Evolutionary conservation across 352 stramenopile genomes (phyloP), one percentile per base, ranked within the genome.

Genomic region (Phytophthora chlamydospora): DNA sequence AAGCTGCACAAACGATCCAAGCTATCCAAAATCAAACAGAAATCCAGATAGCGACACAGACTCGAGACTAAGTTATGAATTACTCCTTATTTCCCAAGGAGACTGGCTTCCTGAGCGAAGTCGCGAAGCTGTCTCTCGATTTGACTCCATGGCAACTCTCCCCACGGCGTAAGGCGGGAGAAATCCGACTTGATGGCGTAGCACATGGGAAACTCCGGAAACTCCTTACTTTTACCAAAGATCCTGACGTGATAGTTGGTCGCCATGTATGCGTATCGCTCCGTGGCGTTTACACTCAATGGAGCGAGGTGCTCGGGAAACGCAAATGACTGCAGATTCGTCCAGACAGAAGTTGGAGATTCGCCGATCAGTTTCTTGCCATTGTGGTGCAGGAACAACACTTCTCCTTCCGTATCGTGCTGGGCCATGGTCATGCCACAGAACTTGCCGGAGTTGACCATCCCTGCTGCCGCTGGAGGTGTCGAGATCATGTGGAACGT

Each of bases 281-380:
- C 24, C 24, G 24, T 29, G 24, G 4, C 4, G 24, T 29, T 29
- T 6, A 3, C 24, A 29, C 24, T 29, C 4, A 29, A 6, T 29
- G 24, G 24, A 29, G 24, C 24, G 24, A 29, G 24, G 4, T 3
- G 2, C 4, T 29, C 24, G 24, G 24, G 24, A 49, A 38, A 11
- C 43, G 41, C 45, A 55, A 89, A 80, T 35, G 71, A 67, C 58
- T 83, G 58, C 47, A 91, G 55, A 44, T 89, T 77, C 9, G 82
- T 87, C 73, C 80, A 83, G 41, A 88, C 72, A 10, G 2, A 29
- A 29, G 24, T 6, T 29, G 24, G 24, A 29, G 24, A 61, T 16
- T 57, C 47, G n/a, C 47, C 55, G 17, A 33, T 70, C 10, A 66
- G 34, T 38, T 85, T 85, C 43, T 62, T 69, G 11, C 32, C 53